Evolutionary conservation across 163 green algal species (phyloP).

Genomic region (Volvox carteri): DNA sequence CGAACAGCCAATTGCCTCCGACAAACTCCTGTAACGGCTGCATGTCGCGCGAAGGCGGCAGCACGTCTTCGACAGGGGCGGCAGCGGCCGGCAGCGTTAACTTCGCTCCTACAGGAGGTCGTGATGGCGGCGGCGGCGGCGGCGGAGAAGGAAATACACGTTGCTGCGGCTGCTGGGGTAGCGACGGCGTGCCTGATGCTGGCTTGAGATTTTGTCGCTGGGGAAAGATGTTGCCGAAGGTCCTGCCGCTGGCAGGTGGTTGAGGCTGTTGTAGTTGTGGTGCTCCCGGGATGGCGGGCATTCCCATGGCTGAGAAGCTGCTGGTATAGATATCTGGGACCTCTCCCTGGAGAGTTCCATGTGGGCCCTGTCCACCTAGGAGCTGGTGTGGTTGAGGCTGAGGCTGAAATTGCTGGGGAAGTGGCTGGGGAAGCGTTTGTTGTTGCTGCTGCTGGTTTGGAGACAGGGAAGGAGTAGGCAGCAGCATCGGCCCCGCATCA

Average conservation of each 20-base stretch:
- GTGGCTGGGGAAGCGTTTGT: not conserved
- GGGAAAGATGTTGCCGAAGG: not conserved
- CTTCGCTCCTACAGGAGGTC: not conserved
- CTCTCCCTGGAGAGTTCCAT: too few relatives aligned
- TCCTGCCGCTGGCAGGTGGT: not conserved
- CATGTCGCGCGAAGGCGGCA: not conserved
- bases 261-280: not conserved
- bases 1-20: conserved; percentile 55
- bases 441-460: not conserved
- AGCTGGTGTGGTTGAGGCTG: not conserved
- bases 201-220: not conserved
- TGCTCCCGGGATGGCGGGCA: not conserved
- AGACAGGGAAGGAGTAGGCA: too few relatives aligned
- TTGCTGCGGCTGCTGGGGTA: not conserved
- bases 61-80: too few relatives aligned
- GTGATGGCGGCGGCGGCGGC: not conserved
- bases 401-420: not conserved
- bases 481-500: not conserved
- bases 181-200: too few relatives aligned
- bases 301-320: too few relatives aligned
- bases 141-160: not conserved
- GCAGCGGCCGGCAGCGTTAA: too few relatives aligned
- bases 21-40: conserved; percentile 34
- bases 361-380: too few relatives aligned
- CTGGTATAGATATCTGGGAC: too few relatives aligned